Conservation (phyloP, 495 filamentous ascomycete genomes). For the Lasiosphaeria miniovina region DNA sequence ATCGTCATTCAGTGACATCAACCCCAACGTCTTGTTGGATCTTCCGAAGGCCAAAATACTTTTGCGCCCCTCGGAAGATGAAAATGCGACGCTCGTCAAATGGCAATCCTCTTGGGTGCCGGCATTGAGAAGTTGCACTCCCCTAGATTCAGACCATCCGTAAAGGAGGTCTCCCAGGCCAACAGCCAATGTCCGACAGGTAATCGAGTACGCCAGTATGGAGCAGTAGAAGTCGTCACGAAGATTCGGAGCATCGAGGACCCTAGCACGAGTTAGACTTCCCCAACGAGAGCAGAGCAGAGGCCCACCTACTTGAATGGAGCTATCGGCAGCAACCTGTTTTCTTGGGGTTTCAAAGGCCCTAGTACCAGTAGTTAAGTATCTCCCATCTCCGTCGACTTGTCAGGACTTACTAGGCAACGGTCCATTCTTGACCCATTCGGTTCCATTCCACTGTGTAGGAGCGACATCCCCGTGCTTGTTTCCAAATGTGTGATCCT, state of each 20-base stretch:
- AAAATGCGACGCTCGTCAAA: slow-evolving; percentile 84
- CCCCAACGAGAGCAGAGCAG: slow-evolving; percentile 6
- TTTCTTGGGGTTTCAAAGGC: slow-evolving; percentile 15
- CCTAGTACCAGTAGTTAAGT: slow-evolving; percentile 10
- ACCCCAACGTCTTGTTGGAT: slow-evolving; percentile 57
- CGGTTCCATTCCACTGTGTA: slow-evolving; percentile 55
- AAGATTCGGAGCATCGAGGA: slow-evolving; percentile 82
- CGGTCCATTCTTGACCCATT: slow-evolving; percentile 54
- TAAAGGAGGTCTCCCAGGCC: slow-evolving; percentile 78
- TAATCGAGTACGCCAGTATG: slow-evolving; percentile 77
- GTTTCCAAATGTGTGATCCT: slow-evolving; percentile 21
- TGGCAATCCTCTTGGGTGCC: slow-evolving; percentile 39
- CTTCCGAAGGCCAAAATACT: slow-evolving; percentile 84
- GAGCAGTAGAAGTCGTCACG: slow-evolving; percentile 97
- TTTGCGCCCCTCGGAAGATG: slow-evolving; percentile 69
- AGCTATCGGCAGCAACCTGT: slow-evolving; percentile 56
- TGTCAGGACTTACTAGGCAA: slow-evolving; percentile 45
- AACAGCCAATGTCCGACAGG: slow-evolving; percentile 73
- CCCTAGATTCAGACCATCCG: slow-evolving; percentile 76
- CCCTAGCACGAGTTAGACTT: slow-evolving; percentile 41
- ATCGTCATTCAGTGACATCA: slow-evolving; percentile 51
- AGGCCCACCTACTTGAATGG: slow-evolving; percentile 68
- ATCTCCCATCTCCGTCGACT: too few relatives aligned
- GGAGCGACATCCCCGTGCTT: slow-evolving; percentile 12
- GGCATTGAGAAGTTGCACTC: slow-evolving; percentile 45